A percentile compares a stretch with the other conserved stretches of the same genome.
phyloP scores from a whole-genome alignment of 164 flowering plant genomes.

The Stephania cephalantha region DNA sequence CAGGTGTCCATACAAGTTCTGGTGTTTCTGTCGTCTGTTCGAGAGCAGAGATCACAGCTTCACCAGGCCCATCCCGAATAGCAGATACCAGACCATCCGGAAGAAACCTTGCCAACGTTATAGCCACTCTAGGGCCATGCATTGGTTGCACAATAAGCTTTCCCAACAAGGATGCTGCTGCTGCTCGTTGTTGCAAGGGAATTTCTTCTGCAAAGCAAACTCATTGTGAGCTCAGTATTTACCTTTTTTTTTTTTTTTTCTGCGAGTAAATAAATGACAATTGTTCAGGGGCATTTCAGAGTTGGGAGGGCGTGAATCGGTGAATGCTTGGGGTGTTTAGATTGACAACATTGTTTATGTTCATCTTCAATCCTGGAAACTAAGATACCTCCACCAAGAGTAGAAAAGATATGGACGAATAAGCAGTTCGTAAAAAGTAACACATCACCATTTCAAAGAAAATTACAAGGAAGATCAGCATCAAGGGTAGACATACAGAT shows the following conservation, averaged over 20 bases:
- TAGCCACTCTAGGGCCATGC: slow-evolving; percentile 99
- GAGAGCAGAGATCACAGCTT: slow-evolving; percentile 77
- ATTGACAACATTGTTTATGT: background rate
- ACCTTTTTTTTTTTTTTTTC: background rate
- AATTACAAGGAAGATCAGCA: background rate
- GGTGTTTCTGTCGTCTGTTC: slow-evolving; percentile 98
- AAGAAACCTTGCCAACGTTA: slow-evolving; percentile 88
- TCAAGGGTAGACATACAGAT: background rate
- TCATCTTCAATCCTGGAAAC: background rate
- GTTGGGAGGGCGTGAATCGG: background rate
- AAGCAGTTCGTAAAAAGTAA: background rate
- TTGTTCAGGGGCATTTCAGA: background rate
- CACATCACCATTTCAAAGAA: background rate
- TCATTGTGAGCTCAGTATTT: slow-evolving; percentile 4
- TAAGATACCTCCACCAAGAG: background rate
- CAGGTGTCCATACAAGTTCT: slow-evolving; percentile 99
- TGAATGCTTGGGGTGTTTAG: background rate
- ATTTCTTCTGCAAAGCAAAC: slow-evolving; percentile 66
- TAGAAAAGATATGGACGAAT: background rate
- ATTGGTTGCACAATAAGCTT: slow-evolving; percentile 94
- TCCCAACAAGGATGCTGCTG: slow-evolving; percentile 93
- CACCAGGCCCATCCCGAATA: slow-evolving; percentile 97
- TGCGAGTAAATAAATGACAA: background rate
- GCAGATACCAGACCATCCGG: slow-evolving; percentile 95
- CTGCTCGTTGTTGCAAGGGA: slow-evolving; percentile 92